Base-by-base conservation (phyloP, 805 yeast species). In the Candida ponderosae region DNA sequence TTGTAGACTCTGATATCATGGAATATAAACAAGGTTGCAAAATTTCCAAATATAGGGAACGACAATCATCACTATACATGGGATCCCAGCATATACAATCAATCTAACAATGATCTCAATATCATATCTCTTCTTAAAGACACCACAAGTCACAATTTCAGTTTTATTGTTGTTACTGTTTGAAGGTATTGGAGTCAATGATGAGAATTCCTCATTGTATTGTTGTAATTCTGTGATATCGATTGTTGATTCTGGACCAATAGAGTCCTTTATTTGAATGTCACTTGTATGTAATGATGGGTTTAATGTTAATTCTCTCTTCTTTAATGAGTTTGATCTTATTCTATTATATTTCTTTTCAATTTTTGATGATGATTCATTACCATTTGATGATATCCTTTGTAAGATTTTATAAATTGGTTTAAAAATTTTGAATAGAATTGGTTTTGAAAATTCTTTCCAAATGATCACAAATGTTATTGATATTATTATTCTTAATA, bases 31-130 rank as follows among this genome's bases (percentile, higher is more conserved):
- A 8, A 13, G 16, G 18, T 17, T 17, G 16, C 43, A 24, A 2
- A 34, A 16, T 10, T 37, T 29, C 11, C 45, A 36, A 13, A 47
- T 37, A 5, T 47, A 23, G 1, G 66, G 60, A 35, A 64, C 59
- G 2, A 52, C 52, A 5, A 60, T 30, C 5, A 72, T 57, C 0
- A 83, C 81, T 24, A 72, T 58, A 20, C 66, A 49, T 0, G 93
- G 72, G 21, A 90, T 76, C 0, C 97, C 97, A 1, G 84, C 80
- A 59, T 90, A 90, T 1, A 88, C 83, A 15, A 82, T 59, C 43
- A 84, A 63, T 49, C 95, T 70, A 9, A 93, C 88, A 24, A 85
- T 59, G 4, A 86, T 82, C 43, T 82, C 90, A 23, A 82, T 79
- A 39, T 79, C 88, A 47, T 81, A 79, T 34, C 89, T 68, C 3